These are phyloP conservation scores for Jaltomata sinuosa DNA, from an alignment of 257 asterid species.

Conservation along the genomic window DNA sequence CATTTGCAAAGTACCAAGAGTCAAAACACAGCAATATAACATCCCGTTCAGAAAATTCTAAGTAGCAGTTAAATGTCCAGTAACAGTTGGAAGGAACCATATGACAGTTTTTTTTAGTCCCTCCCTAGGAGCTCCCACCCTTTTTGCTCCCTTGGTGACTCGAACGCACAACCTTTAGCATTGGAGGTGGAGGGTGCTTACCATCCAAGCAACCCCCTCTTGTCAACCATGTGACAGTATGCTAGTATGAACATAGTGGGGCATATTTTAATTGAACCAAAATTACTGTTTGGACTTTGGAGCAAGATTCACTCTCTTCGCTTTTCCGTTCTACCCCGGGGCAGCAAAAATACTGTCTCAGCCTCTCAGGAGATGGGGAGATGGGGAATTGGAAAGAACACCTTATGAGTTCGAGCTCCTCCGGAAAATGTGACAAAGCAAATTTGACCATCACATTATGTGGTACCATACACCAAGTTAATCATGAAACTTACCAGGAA, in stretches of 20 bases:
- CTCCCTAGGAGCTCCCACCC: not conserved
- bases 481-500: constrained; percentile 56
- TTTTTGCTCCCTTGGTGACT: not conserved
- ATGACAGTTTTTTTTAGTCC: not conserved
- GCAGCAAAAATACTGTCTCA: not conserved
- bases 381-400: not conserved
- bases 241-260: not conserved
- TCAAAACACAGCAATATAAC: not conserved
- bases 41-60: not conserved
- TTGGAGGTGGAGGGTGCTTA: not conserved
- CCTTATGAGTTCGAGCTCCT: not conserved
- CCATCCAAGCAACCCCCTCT: not conserved
- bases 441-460: not conserved
- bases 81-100: not conserved
- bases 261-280: not conserved
- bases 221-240: not conserved
- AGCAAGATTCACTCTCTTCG: not conserved
- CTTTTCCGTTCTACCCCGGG: not conserved
- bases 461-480: not conserved
- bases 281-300: not conserved
- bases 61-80: not conserved
- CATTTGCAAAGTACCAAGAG: constrained; percentile 2
- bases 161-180: not conserved
- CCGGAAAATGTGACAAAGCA: not conserved
- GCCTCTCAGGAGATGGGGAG: not conserved